A percentile compares a stretch with the other conserved stretches of the same genome.
Conservation (phyloP, 2,329 filamentous ascomycete genomes). For the Alternaria longipes region DNA sequence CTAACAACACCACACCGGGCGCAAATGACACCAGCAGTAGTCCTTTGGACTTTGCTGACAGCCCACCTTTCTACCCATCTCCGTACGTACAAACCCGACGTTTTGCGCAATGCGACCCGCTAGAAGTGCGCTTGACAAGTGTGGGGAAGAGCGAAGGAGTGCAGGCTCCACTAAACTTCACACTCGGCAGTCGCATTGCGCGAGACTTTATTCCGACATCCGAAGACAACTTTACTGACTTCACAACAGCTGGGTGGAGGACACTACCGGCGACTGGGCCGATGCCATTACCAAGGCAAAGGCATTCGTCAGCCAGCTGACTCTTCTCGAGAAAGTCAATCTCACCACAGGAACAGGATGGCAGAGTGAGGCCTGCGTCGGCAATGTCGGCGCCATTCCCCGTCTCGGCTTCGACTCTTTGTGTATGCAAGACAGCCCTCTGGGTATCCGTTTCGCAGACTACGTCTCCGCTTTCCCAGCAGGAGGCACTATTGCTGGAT, state of each 20-base stretch:
- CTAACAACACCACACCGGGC: slow-evolving; percentile 36
- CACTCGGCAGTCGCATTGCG: background rate
- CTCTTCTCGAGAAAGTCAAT: slow-evolving; percentile 90
- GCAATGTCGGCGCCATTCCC: slow-evolving; percentile 75
- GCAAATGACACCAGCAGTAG: slow-evolving; percentile 32
- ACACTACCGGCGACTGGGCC: slow-evolving; percentile 73
- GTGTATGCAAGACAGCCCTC: slow-evolving; percentile 87
- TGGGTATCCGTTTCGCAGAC: slow-evolving; percentile 80
- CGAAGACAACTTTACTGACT: slow-evolving; percentile 6
- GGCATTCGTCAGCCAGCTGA: slow-evolving; percentile 83
- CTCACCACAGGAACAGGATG: slow-evolving; percentile 89
- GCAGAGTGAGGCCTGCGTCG: slow-evolving; percentile 65
- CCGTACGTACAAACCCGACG: slow-evolving; percentile 57
- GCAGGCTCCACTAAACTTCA: background rate
- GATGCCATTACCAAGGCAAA: slow-evolving; percentile 79
- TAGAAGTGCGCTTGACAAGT: background rate
- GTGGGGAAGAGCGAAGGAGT: slow-evolving; percentile 4
- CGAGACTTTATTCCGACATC: background rate
- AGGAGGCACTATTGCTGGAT: slow-evolving; percentile 81
- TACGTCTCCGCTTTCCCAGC: slow-evolving; percentile 84
- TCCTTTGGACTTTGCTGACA: slow-evolving; percentile 49
- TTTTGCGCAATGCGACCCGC: background rate
- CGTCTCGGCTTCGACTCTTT: slow-evolving; percentile 74
- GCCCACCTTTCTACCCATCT: slow-evolving; percentile 80
- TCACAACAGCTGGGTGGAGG: slow-evolving; percentile 71